Evolutionary conservation across 1,139 yeast species (phyloP).

Genomic region (Schwanniomyces etchellsii): DNA sequence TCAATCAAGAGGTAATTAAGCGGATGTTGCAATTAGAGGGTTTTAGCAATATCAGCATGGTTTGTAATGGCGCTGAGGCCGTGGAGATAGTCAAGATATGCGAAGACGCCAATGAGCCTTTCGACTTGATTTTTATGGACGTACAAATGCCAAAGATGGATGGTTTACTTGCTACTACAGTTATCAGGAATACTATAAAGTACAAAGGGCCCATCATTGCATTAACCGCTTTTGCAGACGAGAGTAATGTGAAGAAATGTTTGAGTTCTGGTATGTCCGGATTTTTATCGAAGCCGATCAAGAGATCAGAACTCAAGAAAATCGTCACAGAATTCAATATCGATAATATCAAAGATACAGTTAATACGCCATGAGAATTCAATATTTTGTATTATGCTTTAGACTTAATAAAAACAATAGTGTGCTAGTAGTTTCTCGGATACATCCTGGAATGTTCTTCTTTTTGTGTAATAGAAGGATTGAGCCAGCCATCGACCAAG

Average conservation of each 20-base stretch:
- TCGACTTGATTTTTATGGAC: slow-evolving; percentile 87
- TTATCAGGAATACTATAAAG: slow-evolving; percentile 60
- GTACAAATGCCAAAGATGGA: slow-evolving; percentile 94
- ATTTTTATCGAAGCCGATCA: slow-evolving; percentile 81
- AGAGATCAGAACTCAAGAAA: slow-evolving; percentile 59
- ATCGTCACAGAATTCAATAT: slow-evolving; percentile 44
- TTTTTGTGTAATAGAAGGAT: too few species aligned
- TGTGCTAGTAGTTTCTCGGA: too few species aligned
- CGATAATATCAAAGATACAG: slow-evolving; percentile 17
- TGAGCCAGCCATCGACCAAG: too few species aligned
- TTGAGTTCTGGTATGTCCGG: slow-evolving; percentile 82
- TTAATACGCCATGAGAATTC: slow-evolving; percentile 22
- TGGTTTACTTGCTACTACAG: slow-evolving; percentile 76
- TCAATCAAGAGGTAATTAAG: slow-evolving; percentile 85
- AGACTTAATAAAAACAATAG: slow-evolving; percentile 1
- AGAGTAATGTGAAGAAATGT: slow-evolving; percentile 74
- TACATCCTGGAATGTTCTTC: too few species aligned
- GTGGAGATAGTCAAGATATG: slow-evolving; percentile 56
- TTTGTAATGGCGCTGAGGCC: slow-evolving; percentile 89
- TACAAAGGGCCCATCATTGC: slow-evolving; percentile 82
- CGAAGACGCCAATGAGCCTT: slow-evolving; percentile 33
- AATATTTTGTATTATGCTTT: too few species aligned
- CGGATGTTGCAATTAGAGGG: slow-evolving; percentile 84
- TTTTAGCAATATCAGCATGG: slow-evolving; percentile 61
- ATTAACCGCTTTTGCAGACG: slow-evolving; percentile 90